These are phyloP conservation scores for Orbilia ellipsospora DNA, from an alignment of 2,329 filamentous ascomycete genomes.

Conservation along the genomic window DNA sequence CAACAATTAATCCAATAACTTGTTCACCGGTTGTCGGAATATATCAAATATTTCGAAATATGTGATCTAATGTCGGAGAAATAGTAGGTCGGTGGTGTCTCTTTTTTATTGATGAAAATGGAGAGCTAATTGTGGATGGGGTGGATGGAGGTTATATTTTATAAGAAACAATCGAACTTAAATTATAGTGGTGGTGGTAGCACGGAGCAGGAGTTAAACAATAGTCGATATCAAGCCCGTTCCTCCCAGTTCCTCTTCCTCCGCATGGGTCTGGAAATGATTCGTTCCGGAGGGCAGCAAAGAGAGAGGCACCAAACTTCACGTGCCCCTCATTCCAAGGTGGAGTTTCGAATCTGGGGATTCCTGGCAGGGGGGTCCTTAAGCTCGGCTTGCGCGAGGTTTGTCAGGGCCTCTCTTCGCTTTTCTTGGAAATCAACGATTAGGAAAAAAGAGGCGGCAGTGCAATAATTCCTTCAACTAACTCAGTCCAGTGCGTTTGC, in stretches of 20 bases:
- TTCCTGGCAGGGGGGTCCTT: slow-evolving; percentile 32
- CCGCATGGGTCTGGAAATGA: slow-evolving; percentile 46
- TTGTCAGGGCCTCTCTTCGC: slow-evolving; percentile 13
- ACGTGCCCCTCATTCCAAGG: slow-evolving; percentile 51
- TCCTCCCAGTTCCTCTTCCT: slow-evolving; percentile 34
- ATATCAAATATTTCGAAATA: slow-evolving; percentile 7
- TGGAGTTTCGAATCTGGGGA: slow-evolving; percentile 53
- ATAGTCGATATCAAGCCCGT: slow-evolving; percentile 45
- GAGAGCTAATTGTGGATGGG: slow-evolving; percentile 12
- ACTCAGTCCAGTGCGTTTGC: slow-evolving; percentile 25
- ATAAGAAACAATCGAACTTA: slow-evolving; percentile 26
- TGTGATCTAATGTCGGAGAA: slow-evolving; percentile 10
- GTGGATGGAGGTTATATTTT: slow-evolving; percentile 41
- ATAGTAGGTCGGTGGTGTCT: slow-evolving; percentile 16
- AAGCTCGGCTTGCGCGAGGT: slow-evolving; percentile 43
- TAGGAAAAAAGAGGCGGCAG: slow-evolving; percentile 39
- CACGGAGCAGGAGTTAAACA: slow-evolving; percentile 25
- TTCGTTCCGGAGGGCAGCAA: slow-evolving; percentile 50
- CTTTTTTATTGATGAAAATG: slow-evolving; percentile 22
- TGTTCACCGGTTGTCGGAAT: slow-evolving; percentile 15
- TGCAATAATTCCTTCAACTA: background rate
- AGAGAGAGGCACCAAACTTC: slow-evolving; percentile 27
- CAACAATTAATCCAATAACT: slow-evolving; percentile 15
- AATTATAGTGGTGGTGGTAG: slow-evolving; percentile 5
- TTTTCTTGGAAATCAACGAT: slow-evolving; percentile 32